Evolutionary conservation across 2,329 filamentous ascomycete genomes (phyloP).

Genomic region (Leptographium lundbergii): DNA sequence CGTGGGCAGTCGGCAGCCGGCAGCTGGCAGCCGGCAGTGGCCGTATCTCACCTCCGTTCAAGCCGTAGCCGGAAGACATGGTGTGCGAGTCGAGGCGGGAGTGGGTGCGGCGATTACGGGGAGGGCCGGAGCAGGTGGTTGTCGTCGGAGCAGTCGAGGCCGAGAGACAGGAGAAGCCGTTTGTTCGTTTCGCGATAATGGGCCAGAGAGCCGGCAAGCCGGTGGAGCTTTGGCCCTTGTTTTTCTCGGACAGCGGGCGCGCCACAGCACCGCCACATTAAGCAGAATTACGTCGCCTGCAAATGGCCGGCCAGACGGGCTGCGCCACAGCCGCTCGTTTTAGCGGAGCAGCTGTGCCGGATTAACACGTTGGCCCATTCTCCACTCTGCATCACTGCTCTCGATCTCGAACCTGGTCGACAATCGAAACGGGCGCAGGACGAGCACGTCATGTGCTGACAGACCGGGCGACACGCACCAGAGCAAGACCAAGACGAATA

Average conservation of each 20-base stretch:
- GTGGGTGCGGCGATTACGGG: neutral
- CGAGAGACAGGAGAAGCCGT: no score
- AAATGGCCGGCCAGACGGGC: conserved; percentile 4
- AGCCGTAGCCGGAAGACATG: conserved; percentile 76
- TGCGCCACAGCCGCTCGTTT: neutral
- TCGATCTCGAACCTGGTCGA: no score
- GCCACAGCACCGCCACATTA: conserved; percentile 11
- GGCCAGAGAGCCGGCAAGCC: neutral
- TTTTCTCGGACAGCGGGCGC: neutral
- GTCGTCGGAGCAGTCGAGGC: no score
- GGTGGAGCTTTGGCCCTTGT: neutral
- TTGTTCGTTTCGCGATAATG: neutral
- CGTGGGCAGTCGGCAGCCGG: neutral
- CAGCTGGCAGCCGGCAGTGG: neutral
- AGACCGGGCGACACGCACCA: neutral
- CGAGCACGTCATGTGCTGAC: neutral
- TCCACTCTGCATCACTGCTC: no score
- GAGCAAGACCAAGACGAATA: neutral
- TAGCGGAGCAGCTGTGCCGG: no score
- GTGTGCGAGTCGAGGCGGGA: conserved; percentile 7
- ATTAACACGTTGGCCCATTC: no score
- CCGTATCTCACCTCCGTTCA: conserved; percentile 55
- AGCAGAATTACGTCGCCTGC: conserved; percentile 12
- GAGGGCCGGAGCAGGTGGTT: neutral
- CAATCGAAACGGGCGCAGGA: no score